A percentile compares a stretch with the other conserved stretches of the same genome.
phyloP scores from a whole-genome alignment of 257 asterid genomes.

The Nicotiana undulata region DNA sequence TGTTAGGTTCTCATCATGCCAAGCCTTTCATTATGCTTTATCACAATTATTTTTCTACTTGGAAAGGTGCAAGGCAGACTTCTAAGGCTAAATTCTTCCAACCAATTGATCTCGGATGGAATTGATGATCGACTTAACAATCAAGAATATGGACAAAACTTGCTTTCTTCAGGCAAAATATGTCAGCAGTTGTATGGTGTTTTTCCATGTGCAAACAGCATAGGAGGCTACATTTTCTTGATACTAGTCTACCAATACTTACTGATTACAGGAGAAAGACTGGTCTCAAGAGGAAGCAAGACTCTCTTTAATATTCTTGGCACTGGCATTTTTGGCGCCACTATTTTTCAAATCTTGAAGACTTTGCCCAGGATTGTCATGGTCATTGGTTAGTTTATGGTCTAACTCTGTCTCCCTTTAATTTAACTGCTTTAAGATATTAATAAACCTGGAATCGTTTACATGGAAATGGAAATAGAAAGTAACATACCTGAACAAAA shows the following conservation, averaged over 20 bases:
- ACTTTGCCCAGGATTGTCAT: slow-evolving; percentile 31
- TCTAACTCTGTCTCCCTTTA: too few relatives aligned
- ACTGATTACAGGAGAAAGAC: slow-evolving; percentile 27
- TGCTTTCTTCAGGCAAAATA: not conserved
- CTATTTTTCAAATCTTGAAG: slow-evolving; percentile 27
- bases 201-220: slow-evolving; percentile 40
- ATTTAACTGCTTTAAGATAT: not conserved
- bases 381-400: slow-evolving; percentile 28
- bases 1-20: slow-evolving; percentile 13
- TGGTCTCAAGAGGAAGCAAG: slow-evolving; percentile 27
- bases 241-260: slow-evolving; percentile 31
- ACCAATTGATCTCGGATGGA: slow-evolving; percentile 26
- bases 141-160: not conserved
- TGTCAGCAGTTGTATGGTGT: slow-evolving; percentile 34
- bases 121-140: slow-evolving; percentile 7
- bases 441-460: not conserved
- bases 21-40: slow-evolving; percentile 6
- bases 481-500: not conserved
- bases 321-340: slow-evolving; percentile 36
- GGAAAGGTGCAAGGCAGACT: slow-evolving; percentile 14
- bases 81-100: slow-evolving; percentile 16
- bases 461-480: not conserved
- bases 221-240: slow-evolving; percentile 35
- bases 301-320: slow-evolving; percentile 29
- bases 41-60: not conserved